Evolutionary conservation across 441 rosid genomes (phyloP).

Genomic region (Eutrema salsugineum): DNA sequence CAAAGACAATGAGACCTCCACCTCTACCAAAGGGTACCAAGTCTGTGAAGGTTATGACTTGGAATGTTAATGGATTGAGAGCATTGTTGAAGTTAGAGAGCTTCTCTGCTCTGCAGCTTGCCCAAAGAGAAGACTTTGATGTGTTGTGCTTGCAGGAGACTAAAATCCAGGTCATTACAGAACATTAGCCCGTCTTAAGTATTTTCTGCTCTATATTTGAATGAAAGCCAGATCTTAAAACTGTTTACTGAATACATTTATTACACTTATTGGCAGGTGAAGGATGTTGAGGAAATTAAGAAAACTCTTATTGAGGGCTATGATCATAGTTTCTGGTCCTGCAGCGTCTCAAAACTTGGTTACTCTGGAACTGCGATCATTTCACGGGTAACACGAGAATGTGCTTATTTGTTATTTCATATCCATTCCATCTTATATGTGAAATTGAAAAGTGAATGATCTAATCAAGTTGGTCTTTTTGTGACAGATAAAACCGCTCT

Average conservation of each 20-base stretch:
- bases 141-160: conserved; percentile 95
- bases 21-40: conserved; percentile 44
- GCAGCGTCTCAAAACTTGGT: conserved; percentile 87
- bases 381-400: conserved; percentile 64
- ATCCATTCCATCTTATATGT: background rate
- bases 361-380: conserved; percentile 93
- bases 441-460: background rate
- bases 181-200: background rate
- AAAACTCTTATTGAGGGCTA: conserved; percentile 71
- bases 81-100: conserved; percentile 70
- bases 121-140: conserved; percentile 80
- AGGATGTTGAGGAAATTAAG: conserved; percentile 76
- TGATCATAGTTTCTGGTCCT: conserved; percentile 85
- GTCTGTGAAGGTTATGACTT: conserved; percentile 66
- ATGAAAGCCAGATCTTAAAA: background rate
- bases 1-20: conserved; percentile 72
- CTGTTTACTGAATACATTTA: conserved; percentile 11
- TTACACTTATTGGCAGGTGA: conserved; percentile 50
- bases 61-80: conserved; percentile 96
- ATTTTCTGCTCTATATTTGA: conserved; percentile 4
- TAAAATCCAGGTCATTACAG: conserved; percentile 70
- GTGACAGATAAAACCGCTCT: conserved; percentile 85
- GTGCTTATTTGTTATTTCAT: conserved; percentile 1
- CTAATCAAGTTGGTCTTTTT: conserved; percentile 18
- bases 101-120: conserved; percentile 78